Evolutionary conservation across 2,329 filamentous ascomycete genomes (phyloP), one percentile per base, ranked within the genome.

Genomic region (Fulvia fulva): DNA sequence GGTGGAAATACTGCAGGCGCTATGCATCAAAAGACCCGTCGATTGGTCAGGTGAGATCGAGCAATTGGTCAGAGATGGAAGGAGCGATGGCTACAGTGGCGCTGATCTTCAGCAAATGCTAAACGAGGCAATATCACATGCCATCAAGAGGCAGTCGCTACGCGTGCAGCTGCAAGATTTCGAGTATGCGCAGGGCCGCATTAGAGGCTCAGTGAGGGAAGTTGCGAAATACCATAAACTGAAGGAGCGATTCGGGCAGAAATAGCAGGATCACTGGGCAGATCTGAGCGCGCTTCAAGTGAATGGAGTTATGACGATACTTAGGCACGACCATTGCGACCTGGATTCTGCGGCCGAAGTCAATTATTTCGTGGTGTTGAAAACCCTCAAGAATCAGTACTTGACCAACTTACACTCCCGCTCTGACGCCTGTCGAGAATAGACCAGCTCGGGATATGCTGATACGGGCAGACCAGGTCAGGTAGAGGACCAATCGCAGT

Each of bases 1-100:
- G 14, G 89, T 89, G 0, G 91, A 95, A 57, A 99, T 99, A 61
- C 79, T 99, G 22, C 81, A 81, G 56, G 90, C 92, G 2, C 70
- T 88, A 58, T 76, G 86, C 28, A 78, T 78, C 55, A 80, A 78
- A 21, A 78, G 81, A 30, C 77, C 82, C 1, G 58, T 63, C 11
- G 77, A 82, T 0, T 76, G 78, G 1, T 75, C 94, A 1, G 51
- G 60, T 5, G 63, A 64, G 4, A 59, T 71, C 16, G 83, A 83
- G 2, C 74, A 75, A 2, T 80, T 96, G 4, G 93, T 90, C 0
- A 78, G 83, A 30, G 86, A 88, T 57, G 59, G 69, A 8, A 78
- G 85, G 11, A 97, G 92, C 71, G 79, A 83, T 9, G 85, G 89
- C 23, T 97, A 93, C 73, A 93, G 88, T 54, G 86, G 86, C 64